Evolutionary conservation across 2,329 filamentous ascomycete genomes (phyloP).

Genomic region (Lachnellula suecica): DNA sequence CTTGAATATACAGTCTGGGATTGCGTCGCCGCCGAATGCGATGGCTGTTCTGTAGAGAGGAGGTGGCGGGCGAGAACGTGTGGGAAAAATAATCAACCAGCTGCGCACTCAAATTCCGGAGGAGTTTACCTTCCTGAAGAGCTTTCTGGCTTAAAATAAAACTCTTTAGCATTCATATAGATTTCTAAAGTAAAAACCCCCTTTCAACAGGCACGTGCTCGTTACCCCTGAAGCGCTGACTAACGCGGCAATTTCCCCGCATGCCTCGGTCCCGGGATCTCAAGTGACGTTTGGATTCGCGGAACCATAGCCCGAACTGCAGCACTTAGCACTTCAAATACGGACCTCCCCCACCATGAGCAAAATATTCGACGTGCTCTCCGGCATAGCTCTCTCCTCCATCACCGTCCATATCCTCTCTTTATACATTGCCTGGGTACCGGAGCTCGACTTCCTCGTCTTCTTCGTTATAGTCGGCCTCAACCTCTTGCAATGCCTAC

Average conservation of each 20-base stretch:
- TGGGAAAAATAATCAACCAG: too few relatives aligned
- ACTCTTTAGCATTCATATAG: too few relatives aligned
- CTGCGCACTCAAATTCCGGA: too few relatives aligned
- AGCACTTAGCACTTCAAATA: too few relatives aligned
- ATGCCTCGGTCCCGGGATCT: not conserved
- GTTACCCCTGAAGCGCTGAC: not conserved
- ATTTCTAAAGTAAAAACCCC: too few relatives aligned
- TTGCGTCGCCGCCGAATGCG: constrained; percentile 2
- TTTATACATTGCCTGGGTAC: constrained; percentile 27
- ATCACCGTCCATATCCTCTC: constrained; percentile 20
- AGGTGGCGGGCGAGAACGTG: not conserved
- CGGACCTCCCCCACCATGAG: constrained; percentile 10
- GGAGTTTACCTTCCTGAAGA: too few relatives aligned
- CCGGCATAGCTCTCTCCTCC: constrained; percentile 22
- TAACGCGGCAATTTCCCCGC: not conserved
- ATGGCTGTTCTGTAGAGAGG: not conserved
- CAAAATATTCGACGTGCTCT: constrained; percentile 20
- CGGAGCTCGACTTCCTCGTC: constrained; percentile 24
- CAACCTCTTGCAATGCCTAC: constrained; percentile 32
- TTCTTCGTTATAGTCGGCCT: constrained; percentile 25
- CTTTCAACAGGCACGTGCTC: too few relatives aligned
- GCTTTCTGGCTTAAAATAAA: too few relatives aligned
- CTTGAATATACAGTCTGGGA: constrained; percentile 7
- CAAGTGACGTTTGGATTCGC: too few relatives aligned
- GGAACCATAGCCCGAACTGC: too few relatives aligned